Base-by-base conservation (phyloP, 208 protist genomes). In the Trypanosoma mega region DNA sequence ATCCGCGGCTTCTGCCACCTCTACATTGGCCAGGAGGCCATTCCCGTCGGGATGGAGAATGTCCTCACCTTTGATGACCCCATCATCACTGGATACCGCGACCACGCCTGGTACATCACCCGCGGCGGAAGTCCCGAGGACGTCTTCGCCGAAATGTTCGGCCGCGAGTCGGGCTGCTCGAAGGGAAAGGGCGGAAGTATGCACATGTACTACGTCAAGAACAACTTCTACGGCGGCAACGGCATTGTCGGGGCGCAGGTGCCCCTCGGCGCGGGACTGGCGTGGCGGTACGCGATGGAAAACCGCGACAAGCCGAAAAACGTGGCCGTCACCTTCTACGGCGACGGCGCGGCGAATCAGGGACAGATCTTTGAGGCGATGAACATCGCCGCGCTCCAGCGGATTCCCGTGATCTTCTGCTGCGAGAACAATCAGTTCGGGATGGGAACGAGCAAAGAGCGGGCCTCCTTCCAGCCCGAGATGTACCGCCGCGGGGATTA, bases 361-460 rank as follows among this genome's bases (percentile, higher is more conserved):
- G 98, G 98, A 23, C 98, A 99, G 85, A 63, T 99, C 2, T 99
- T 95, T 78, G 98, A 99, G 87, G 89, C 97, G 5, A 97, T 96
- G 82, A 99, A 99, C 82, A 99, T 99, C 83, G 96, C 97, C 18
- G 83, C 83, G 21, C 79, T 99, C n/a, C 98, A 98, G 92, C 94
- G 98, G 70, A 82, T 99, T 47, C 98, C 98, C 47, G 62, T 86
- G 34, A 92, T 99, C 54, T 99, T 98, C 68, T 78, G 97, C 1
- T 93, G 94, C 76, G 98, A 99, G 79, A 99, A 99, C 85, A 99
- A 99, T 79, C 78, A 97, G 52, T 99, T 97, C 75, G 98, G 96
- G 72, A 99, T 99, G 98, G 98, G 97, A 55, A 99, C 98, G 14
- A 90, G 87, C 54, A 79, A 90, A 45, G 58, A 91, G 27, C 91